Evolutionary conservation across 2,329 filamentous ascomycete species (phyloP), one percentile per base, ranked within the genome.

Genomic region (Bipolaris zeicola): DNA sequence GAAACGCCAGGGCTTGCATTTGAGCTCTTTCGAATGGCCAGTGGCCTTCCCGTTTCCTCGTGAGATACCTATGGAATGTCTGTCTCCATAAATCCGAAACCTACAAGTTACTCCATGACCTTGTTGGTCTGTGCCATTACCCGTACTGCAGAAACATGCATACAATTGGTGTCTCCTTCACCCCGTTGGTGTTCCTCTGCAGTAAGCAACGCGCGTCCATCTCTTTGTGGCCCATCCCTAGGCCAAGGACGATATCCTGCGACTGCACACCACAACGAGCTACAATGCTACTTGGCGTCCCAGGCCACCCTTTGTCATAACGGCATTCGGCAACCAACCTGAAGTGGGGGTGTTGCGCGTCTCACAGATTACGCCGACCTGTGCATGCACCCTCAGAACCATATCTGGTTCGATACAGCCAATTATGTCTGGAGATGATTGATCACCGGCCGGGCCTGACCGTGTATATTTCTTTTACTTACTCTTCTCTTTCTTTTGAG

Each of bases 1-100:
- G 78, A 79, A 26, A 80, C 78, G 13, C 79, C 80, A 2, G 72
- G 71, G n/a, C 69, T 82, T 36, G 79, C 80, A 10, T 77, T 79
- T 58, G 80, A 82, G 61, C 73, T 82, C 6, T 82, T 77, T 69
- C 77, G 80, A 56, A 73, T 81, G 57, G 79, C 78, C 26, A 77
- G 78, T 42, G 80, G 80, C 1, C 63, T 82, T 37, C 79, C 79
- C 3, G 68, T 80, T 13, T 72, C 63, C 10, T 74, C 70, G 14
- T 72, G 66, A 71, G 18, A 44, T 31, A 18, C 45, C 26, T 11
- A 8, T 37, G 16, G 22, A 41, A 43, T 6, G 28, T 37, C 28
- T 36, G 49, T n/a, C 46, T 34, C 22, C 22, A 26, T 24, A n/a
- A 16, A n/a, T 38, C 14, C 28, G 34, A 38, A 47, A 38, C 34